Conservation (phyloP, 129 eudicot species). For the Silybum marianum region DNA sequence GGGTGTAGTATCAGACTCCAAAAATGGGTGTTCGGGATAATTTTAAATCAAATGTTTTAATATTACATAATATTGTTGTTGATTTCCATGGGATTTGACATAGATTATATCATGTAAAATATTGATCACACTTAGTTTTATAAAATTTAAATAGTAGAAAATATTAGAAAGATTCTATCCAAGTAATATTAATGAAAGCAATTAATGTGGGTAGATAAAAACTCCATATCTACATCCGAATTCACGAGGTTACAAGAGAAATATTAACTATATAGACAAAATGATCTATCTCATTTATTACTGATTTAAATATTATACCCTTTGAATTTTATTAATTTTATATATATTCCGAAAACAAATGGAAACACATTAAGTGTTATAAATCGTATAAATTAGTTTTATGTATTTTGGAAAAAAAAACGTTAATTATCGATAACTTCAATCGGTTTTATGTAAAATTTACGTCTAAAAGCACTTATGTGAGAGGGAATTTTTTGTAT, state of each 20-base stretch:
- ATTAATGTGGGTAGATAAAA: conserved; percentile 26
- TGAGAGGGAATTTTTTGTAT: too few species aligned
- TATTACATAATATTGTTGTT: background rate
- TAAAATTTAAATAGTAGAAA: background rate
- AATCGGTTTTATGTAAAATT: too few species aligned
- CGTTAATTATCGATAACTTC: too few species aligned
- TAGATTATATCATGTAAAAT: conserved; percentile 6
- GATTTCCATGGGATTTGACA: conserved; percentile 9
- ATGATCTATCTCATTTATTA: conserved; percentile 16
- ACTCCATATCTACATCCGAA: conserved; percentile 20
- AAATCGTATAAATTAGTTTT: too few species aligned
- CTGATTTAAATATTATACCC: background rate
- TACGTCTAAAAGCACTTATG: too few species aligned
- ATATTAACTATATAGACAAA: conserved; percentile 27
- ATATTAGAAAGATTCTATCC: background rate
- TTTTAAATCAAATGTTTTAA: too few species aligned
- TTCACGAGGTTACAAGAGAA: conserved; percentile 42
- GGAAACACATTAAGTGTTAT: too few species aligned
- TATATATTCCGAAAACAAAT: too few species aligned
- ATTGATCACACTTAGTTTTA: background rate
- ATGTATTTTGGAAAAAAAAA: too few species aligned
- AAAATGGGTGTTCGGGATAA: too few species aligned
- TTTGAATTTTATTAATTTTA: background rate
- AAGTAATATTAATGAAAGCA: background rate
- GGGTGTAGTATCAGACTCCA: too few species aligned